Percentiles rank a stretch among this genome's conserved stretches.
Evolutionary conservation across 495 filamentous ascomycete genomes (phyloP).

Genomic region (Daldinia caldariorum): DNA sequence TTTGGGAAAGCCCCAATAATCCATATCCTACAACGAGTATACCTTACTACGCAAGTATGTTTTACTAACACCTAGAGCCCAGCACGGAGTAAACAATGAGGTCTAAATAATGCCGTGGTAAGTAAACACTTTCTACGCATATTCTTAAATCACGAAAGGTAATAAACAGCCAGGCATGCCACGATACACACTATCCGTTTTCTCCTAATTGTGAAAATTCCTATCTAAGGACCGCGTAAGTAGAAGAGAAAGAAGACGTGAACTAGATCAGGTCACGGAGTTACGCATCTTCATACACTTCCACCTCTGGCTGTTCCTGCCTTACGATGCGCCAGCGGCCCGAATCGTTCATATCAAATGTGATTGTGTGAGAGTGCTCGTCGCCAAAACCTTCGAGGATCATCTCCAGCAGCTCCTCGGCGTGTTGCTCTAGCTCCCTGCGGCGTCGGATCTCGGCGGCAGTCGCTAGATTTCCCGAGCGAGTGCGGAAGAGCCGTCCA

Average conservation of each 20-base stretch:
- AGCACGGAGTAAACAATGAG: not conserved
- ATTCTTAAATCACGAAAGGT: not conserved
- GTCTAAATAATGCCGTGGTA: not conserved
- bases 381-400: slow-evolving; percentile 38
- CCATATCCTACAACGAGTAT: not conserved
- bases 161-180: not conserved
- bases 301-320: slow-evolving; percentile 40
- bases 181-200: not conserved
- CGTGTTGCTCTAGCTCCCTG: slow-evolving; percentile 30
- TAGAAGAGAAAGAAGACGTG: not conserved
- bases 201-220: not conserved
- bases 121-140: not conserved
- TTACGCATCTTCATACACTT: slow-evolving; percentile 29
- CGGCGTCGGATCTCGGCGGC: slow-evolving; percentile 37
- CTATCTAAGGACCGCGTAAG: not conserved
- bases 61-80: not conserved
- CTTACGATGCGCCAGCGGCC: slow-evolving; percentile 50
- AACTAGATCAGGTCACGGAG: not conserved
- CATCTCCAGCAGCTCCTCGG: slow-evolving; percentile 36
- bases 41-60: not conserved
- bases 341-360: slow-evolving; percentile 35
- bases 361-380: slow-evolving; percentile 1
- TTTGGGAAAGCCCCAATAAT: not conserved
- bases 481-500: slow-evolving; percentile 41
- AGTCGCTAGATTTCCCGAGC: slow-evolving; percentile 39